phyloP scores from a whole-genome alignment of 2,329 filamentous ascomycete genomes.

The Botrytis sinoallii region DNA sequence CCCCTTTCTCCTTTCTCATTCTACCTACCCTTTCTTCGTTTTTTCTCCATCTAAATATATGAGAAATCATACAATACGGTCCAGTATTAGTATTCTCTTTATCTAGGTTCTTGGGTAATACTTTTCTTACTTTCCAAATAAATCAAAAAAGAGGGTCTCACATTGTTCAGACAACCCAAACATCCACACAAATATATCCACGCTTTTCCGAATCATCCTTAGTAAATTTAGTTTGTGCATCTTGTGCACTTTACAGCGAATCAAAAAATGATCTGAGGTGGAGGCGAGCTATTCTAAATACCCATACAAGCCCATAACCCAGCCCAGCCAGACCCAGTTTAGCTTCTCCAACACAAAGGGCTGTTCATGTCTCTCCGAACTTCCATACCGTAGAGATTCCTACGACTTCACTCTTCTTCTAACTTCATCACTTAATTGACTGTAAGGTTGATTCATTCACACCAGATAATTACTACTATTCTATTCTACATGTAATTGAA shows the following conservation, averaged over 20 bases:
- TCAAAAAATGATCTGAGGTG: slow-evolving; percentile 11
- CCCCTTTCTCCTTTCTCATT: not conserved
- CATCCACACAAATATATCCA: not conserved
- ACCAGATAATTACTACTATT: not conserved
- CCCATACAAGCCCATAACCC: slow-evolving; percentile 6
- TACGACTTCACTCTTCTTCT: slow-evolving; percentile 8
- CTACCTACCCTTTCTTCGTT: not conserved
- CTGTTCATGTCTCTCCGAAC: slow-evolving; percentile 14
- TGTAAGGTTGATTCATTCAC: slow-evolving; percentile 6
- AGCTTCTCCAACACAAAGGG: slow-evolving; percentile 14
- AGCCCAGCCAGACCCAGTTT: slow-evolving; percentile 11
- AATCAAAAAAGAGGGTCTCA: slow-evolving; percentile 8
- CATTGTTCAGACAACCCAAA: slow-evolving; percentile 16
- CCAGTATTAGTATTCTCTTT: not conserved
- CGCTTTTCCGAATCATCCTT: slow-evolving; percentile 7
- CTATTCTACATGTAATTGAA: not conserved
- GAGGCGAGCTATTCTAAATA: slow-evolving; percentile 10
- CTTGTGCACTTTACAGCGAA: slow-evolving; percentile 12
- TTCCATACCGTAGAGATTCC: slow-evolving; percentile 3
- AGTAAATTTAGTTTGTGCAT: slow-evolving; percentile 6
- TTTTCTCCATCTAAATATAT: slow-evolving; percentile 1
- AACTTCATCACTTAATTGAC: slow-evolving; percentile 13
- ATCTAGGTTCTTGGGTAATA: not conserved
- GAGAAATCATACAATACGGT: slow-evolving; percentile 3
- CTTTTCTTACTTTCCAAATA: slow-evolving; percentile 5